Percentiles rank a stretch among this genome's conserved stretches.
These are phyloP conservation scores for Crithidia bombi DNA, from an alignment of 208 protist species.

Conservation along the genomic window DNA sequence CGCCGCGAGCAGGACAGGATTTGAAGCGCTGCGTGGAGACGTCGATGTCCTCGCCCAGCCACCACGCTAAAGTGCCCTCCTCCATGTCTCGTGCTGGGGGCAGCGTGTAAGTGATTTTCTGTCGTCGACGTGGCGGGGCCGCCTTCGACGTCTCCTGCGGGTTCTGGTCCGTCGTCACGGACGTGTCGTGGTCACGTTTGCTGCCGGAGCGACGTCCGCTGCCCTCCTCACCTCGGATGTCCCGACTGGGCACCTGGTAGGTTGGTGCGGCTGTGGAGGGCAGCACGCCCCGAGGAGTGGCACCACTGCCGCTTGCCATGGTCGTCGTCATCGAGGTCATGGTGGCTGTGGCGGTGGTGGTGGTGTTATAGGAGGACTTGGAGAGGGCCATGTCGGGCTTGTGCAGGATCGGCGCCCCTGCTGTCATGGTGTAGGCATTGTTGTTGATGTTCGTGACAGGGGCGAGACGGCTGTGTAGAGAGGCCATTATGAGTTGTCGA, in stretches of 20 bases:
- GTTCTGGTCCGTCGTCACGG: slow-evolving; percentile 21
- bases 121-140: slow-evolving; percentile 6
- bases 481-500: background rate
- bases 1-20: slow-evolving; percentile 90
- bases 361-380: slow-evolving; percentile 5
- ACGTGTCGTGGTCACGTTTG: slow-evolving; percentile 5
- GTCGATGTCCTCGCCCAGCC: slow-evolving; percentile 89
- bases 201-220: slow-evolving; percentile 13
- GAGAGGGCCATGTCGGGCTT: slow-evolving; percentile 13
- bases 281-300: background rate
- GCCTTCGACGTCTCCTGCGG: slow-evolving; percentile 6
- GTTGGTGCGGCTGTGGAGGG: background rate
- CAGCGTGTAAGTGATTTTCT: slow-evolving; percentile 87
- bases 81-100: slow-evolving; percentile 89
- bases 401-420: slow-evolving; percentile 12
- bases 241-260: background rate
- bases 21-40: slow-evolving; percentile 87
- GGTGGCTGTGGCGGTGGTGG: background rate
- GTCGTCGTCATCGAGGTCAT: background rate
- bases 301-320: background rate
- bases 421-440: slow-evolving; percentile 20
- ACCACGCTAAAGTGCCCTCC: slow-evolving; percentile 93
- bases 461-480: slow-evolving; percentile 14
- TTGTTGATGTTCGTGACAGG: slow-evolving; percentile 24
- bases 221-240: slow-evolving; percentile 4